These are phyloP conservation scores for Pseudocercospora musae DNA, from an alignment of 2,329 filamentous ascomycete species.

Conservation along the genomic window DNA sequence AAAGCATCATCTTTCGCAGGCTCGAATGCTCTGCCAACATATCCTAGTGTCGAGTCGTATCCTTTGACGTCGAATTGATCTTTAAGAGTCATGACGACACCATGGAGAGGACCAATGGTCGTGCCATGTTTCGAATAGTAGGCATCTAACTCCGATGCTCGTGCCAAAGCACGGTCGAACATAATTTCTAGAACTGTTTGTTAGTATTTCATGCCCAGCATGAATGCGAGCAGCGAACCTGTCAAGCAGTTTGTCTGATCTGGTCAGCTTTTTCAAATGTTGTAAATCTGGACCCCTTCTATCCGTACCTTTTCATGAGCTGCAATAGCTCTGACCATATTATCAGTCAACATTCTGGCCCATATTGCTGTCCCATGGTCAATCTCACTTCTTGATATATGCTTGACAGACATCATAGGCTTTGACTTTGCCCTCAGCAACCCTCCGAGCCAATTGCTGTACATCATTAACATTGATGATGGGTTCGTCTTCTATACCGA, in stretches of 20 bases:
- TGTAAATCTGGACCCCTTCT: neutral
- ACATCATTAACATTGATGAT: slow-evolving; percentile 9
- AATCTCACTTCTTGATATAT: slow-evolving; percentile 16
- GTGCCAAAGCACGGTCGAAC: slow-evolving; percentile 52
- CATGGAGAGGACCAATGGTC: slow-evolving; percentile 34
- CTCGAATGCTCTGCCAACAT: slow-evolving; percentile 48
- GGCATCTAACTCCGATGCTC: slow-evolving; percentile 51
- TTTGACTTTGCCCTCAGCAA: slow-evolving; percentile 12
- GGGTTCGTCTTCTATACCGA: neutral
- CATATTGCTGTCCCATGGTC: neutral
- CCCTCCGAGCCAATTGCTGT: slow-evolving; percentile 1
- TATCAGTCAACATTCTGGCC: neutral
- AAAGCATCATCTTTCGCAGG: slow-evolving; percentile 51
- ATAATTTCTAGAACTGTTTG: slow-evolving; percentile 50
- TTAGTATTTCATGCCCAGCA: neutral
- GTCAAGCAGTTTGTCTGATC: slow-evolving; percentile 57
- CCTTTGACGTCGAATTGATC: slow-evolving; percentile 57
- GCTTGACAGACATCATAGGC: slow-evolving; percentile 10
- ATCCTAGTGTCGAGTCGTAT: slow-evolving; percentile 52
- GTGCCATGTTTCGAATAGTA: slow-evolving; percentile 48
- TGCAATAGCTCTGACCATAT: slow-evolving; percentile 11
- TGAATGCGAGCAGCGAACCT: slow-evolving; percentile 34
- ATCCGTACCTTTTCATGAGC: slow-evolving; percentile 20
- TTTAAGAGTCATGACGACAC: slow-evolving; percentile 47
- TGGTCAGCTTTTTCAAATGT: neutral